Base-by-base conservation (phyloP, 1,139 yeast genomes). In the Keqinozyma sinolaborantium region DNA sequence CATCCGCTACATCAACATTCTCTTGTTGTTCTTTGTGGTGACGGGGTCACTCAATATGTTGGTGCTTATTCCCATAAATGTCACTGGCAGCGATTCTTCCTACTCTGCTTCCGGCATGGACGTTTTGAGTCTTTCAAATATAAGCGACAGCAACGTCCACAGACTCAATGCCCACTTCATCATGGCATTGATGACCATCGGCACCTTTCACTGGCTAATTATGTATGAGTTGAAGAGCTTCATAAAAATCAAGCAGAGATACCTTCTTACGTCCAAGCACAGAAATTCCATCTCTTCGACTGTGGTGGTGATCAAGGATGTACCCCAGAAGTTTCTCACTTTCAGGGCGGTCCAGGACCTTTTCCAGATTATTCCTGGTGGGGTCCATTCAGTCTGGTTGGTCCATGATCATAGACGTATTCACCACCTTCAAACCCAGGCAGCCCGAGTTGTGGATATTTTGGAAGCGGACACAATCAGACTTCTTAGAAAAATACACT, bases 111-210 rank as follows among this genome's bases (percentile, higher is more conserved):
- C 51, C 1, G 84, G 86, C 0, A 53, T 82, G 32, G 87, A 82
- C 44, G 62, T 56, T 32, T 56, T 80, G 10, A 80, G 85, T 28
- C 64, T 80, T 47, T 76, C 86, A 2, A 80, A 80, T 43, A 71
- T 82, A 9, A 67, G 82, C 0, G 61, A 65, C 3, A 39, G 63
- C 2, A 70, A 73, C 24, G 70, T 74, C 0, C 42, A 53, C 6
- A 51, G 70, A 21, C 56, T 79, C 35, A 64, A 73, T 35, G 64
- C 71, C 16, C 88, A 82, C 54, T 72, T 81, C 33, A 44, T 73
- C 1, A 60, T 79, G 62, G 61, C 79, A 2, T 32, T 79, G 1
- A 42, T 77, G 5, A 71, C 79, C 0, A 63, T 81, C 3, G 50
- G 58, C 0, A 58, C 73, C 54, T 78, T 80, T 43, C 85, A 81